Evolutionary conservation across 2,329 filamentous ascomycete genomes (phyloP).

Genomic region (Sporothrix brunneoviolacea): DNA sequence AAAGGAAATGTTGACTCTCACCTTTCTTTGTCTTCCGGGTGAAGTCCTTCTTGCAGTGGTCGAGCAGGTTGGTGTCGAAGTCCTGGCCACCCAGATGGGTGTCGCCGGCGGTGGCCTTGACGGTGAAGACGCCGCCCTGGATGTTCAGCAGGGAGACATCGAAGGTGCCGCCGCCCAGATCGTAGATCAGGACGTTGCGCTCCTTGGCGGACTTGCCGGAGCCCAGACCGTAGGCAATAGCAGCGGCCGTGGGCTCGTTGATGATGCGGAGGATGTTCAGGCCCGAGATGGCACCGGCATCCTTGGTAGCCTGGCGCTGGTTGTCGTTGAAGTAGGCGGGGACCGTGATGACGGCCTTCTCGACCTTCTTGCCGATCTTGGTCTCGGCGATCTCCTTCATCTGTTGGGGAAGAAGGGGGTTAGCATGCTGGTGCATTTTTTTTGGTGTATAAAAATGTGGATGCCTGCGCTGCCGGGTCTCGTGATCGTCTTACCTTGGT

Average conservation of each 20-base stretch:
- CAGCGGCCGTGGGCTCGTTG: constrained; percentile 93
- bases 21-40: constrained; percentile 19
- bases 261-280: constrained; percentile 94
- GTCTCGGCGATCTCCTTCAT: constrained; percentile 99
- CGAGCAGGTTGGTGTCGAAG: constrained; percentile 92
- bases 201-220: constrained; percentile 93
- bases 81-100: constrained; percentile 94
- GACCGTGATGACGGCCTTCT: constrained; percentile 98
- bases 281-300: constrained; percentile 84
- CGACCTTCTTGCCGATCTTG: constrained; percentile 97
- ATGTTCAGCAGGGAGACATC: constrained; percentile 99
- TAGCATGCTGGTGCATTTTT: background rate
- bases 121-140: constrained; percentile 98
- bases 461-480: too few species aligned
- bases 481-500: constrained; percentile 77
- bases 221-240: constrained; percentile 88
- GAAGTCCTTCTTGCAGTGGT: constrained; percentile 92
- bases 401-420: constrained; percentile 37
- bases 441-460: too few species aligned
- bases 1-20: too few species aligned
- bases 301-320: constrained; percentile 94
- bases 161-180: constrained; percentile 99
- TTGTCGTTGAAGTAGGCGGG: constrained; percentile 99
- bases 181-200: constrained; percentile 98
- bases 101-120: constrained; percentile 96